Conservation (phyloP, 2,329 filamentous ascomycete genomes). For the Ophiosphaerella korrae region DNA sequence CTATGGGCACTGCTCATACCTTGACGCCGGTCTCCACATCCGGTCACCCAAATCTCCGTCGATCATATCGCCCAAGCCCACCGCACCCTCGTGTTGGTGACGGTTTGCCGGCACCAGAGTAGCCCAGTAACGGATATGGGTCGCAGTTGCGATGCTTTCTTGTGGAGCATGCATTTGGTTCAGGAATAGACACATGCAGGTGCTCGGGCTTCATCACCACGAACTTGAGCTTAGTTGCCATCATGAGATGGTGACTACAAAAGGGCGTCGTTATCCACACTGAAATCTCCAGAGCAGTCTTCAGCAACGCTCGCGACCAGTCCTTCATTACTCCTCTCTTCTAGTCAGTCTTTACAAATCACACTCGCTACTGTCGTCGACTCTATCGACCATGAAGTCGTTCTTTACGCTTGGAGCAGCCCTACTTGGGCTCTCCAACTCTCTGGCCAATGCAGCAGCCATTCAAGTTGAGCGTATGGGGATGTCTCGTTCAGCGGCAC, state of each 20-base stretch:
- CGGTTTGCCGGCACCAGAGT: background rate
- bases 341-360: constrained; percentile 8
- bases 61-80: background rate
- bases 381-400: constrained; percentile 29
- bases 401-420: constrained; percentile 21
- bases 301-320: constrained; percentile 1
- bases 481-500: constrained; percentile 9
- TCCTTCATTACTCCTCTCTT: constrained; percentile 1
- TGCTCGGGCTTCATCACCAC: background rate
- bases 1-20: background rate
- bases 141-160: background rate
- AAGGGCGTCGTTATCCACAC: background rate
- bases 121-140: background rate
- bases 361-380: constrained; percentile 2
- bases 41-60: background rate
- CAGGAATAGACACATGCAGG: too few relatives aligned
- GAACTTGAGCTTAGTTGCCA: background rate
- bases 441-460: constrained; percentile 19
- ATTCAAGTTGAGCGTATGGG: constrained; percentile 22
- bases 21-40: background rate
- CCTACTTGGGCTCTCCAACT: constrained; percentile 24
- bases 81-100: background rate
- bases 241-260: constrained; percentile 31
- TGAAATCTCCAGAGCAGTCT: constrained; percentile 5
- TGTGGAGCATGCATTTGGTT: too few relatives aligned